Base-by-base conservation (phyloP, 208 protist genomes). In the Wallacemonas sp. region DNA sequence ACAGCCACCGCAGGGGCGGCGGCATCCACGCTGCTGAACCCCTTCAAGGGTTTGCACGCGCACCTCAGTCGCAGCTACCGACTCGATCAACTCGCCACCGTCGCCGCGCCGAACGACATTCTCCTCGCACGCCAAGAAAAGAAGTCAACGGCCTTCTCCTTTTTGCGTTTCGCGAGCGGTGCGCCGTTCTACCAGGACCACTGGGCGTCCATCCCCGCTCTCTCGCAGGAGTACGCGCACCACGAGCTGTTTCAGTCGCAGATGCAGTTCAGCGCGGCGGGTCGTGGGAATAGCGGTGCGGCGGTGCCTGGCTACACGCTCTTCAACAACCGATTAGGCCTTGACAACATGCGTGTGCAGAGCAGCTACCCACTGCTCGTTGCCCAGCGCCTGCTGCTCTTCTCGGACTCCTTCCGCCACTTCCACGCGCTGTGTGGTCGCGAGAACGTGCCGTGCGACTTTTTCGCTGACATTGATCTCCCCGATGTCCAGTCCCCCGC, bases 381-480 rank as follows among this genome's bases (percentile, higher is more conserved):
- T 12, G 88, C 88, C 17, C 76, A 91, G 70, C 82, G 88, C 21
- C 61, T 94, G 44, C 63, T 94, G 54, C 68, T 85, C 21, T 91
- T 94, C 57, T 83, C 88, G 9, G 81, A 80, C 56, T 41, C 72
- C 44, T 55, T 83, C 26, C 76, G 82, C 1, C 79, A 91, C 39
- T 92, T 90, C 65, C 88, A 94, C 46, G 62, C 80, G 29, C 56
- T 94, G 14, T 87, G 82, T 54, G 83, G 88, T 19, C 88, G 88
- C n/a, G 74, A 88, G 43, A 68, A 81, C 58, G 83, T 94, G 29
- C 88, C 88, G 32, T 94, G 88, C 58, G 88, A 94, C 72, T 94
- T 94, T 68, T 94, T 79, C 57, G 88, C 82, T 0, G 88, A 94
- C 66, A 65, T 94, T 38, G 88, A 94, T 36, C 64, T 94, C 6